These are phyloP conservation scores for Fraxinus angustifolia DNA, from an alignment of 305 asterid species.

Conservation along the genomic window DNA sequence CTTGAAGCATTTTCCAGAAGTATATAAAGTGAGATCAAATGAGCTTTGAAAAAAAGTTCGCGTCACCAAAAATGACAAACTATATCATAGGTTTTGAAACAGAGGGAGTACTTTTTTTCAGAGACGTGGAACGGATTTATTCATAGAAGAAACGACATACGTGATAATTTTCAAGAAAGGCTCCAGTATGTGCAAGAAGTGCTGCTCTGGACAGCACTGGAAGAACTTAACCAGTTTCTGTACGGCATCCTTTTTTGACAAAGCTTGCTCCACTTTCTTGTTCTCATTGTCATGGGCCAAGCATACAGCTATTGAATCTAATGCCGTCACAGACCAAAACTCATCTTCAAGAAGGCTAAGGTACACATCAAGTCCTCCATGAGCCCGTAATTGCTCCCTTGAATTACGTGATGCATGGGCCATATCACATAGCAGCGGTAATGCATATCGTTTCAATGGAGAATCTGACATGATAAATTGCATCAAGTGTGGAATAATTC, in stretches of 20 bases:
- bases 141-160: conserved; percentile 46
- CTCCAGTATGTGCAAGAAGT: conserved; percentile 93
- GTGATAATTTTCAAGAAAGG: conserved; percentile 96
- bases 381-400: conserved; percentile 97
- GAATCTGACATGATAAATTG: conserved; percentile 87
- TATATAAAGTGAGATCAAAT: neutral
- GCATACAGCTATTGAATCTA: conserved; percentile 97
- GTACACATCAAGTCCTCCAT: conserved; percentile 94
- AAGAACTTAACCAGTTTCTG: conserved; percentile 91
- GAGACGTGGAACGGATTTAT: neutral
- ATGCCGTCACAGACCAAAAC: conserved; percentile 93
- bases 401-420: conserved; percentile 99
- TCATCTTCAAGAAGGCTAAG: conserved; percentile 93
- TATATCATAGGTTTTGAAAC: neutral
- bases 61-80: neutral
- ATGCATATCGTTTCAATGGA: conserved; percentile 80
- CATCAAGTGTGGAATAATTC: conserved; percentile 97
- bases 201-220: conserved; percentile 89
- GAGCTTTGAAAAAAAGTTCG: neutral
- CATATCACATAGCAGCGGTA: conserved; percentile 96
- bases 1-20: neutral
- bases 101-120: neutral
- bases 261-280: conserved; percentile 91
- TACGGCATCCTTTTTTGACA: conserved; percentile 84
- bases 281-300: conserved; percentile 95